These are phyloP conservation scores for Atalantia buxifolia DNA, from an alignment of 345 rosid species.

Conservation along the genomic window DNA sequence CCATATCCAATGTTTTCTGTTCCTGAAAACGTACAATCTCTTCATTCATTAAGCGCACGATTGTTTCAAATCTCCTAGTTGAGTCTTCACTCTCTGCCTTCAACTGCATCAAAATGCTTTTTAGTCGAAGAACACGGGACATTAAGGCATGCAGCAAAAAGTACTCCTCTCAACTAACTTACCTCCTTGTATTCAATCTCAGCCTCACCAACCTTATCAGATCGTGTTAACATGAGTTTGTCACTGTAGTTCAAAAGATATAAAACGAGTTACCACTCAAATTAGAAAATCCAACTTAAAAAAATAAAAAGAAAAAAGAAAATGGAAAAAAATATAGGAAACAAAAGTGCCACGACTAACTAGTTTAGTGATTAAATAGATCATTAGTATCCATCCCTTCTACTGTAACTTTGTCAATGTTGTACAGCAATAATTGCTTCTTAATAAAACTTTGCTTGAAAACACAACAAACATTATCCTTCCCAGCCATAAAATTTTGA, in stretches of 20 bases:
- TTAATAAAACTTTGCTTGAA: not conserved
- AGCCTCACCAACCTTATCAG: conserved; percentile 87
- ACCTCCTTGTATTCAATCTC: conserved; percentile 86
- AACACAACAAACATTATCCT: not conserved
- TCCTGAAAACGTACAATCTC: conserved; percentile 92
- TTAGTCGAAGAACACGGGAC: conserved; percentile 3
- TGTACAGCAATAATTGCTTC: not conserved
- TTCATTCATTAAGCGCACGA: conserved; percentile 74
- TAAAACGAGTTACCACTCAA: not conserved
- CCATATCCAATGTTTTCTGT: conserved; percentile 83
- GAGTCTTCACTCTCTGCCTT: conserved; percentile 86
- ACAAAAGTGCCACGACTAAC: not conserved
- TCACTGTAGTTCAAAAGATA: conserved; percentile 47
- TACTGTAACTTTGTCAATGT: not conserved
- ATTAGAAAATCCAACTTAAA: not conserved
- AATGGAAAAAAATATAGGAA: not conserved
- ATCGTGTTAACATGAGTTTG: conserved; percentile 87
- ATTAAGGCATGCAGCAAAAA: not conserved
- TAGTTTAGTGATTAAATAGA: not conserved
- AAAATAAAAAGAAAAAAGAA: not conserved
- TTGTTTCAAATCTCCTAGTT: conserved; percentile 60
- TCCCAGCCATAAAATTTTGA: not conserved
- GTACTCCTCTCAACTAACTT: conserved; percentile 19
- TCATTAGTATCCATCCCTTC: not conserved
- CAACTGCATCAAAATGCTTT: conserved; percentile 47